Evolutionary conservation across 1,284 basidiomycete genomes (phyloP).

Genomic region (Cutaneotrichosporon sp.): DNA sequence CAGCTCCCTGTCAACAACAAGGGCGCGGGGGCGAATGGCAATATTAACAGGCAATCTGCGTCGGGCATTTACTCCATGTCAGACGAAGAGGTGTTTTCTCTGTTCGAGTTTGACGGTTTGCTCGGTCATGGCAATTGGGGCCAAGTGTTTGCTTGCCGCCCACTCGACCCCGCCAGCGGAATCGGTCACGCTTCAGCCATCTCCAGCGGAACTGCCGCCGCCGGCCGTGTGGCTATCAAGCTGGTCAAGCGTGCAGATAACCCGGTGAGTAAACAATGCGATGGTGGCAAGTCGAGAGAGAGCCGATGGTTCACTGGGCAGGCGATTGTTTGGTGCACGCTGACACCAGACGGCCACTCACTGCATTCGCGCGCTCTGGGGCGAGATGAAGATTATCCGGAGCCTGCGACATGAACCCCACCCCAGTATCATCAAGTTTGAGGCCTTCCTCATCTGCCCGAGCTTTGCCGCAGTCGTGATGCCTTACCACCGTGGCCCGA

Average conservation of each 20-base stretch:
- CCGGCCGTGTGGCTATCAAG: constrained; percentile 72
- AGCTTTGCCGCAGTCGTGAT: constrained; percentile 68
- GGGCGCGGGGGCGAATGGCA: not conserved
- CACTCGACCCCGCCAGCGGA: not conserved
- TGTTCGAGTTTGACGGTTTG: constrained; percentile 38
- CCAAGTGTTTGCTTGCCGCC: not conserved
- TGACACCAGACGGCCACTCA: constrained; percentile 8
- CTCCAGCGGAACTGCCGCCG: constrained; percentile 25
- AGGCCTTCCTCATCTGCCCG: constrained; percentile 86
- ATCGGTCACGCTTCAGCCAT: constrained; percentile 29
- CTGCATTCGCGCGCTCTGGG: constrained; percentile 82
- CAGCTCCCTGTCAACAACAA: not conserved
- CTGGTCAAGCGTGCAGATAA: constrained; percentile 75
- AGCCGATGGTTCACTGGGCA: too few relatives aligned
- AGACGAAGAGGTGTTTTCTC: constrained; percentile 36
- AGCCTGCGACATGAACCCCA: constrained; percentile 74
- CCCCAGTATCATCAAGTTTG: constrained; percentile 83
- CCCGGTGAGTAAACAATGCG: constrained; percentile 39
- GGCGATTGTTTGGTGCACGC: too few relatives aligned
- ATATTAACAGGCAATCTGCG: not conserved
- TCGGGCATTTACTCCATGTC: constrained; percentile 22
- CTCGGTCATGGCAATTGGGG: constrained; percentile 50
- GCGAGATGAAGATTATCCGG: constrained; percentile 88
- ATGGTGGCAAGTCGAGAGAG: too few relatives aligned
- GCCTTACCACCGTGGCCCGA: constrained; percentile 60